Base-by-base conservation (phyloP, 2,329 filamentous ascomycete species). In the Colletotrichum sojae region DNA sequence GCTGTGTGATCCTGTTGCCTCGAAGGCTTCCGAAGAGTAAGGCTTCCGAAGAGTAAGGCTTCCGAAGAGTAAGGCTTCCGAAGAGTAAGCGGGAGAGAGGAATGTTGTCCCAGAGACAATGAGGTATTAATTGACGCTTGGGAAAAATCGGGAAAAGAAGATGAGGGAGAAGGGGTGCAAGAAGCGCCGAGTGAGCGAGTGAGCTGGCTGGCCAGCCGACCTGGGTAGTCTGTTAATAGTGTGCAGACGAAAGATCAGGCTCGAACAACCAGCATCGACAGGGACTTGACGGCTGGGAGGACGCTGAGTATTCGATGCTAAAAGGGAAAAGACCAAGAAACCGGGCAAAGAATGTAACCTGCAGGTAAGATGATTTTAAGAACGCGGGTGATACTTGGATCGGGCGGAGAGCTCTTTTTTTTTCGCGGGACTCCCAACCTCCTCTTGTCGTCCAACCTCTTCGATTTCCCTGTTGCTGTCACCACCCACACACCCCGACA, bases 341-440 rank as follows among this genome's bases (percentile, higher is more conserved):
- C 45, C 45, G 57, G 49, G 49, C 27, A 46, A 43, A 58, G 40
- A 70, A 54, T 49, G 57, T 57, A 67, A 59, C 40, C 57, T 51
- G 64, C 67, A 68, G 52, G 48, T 48, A 52, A 56, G 56, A 36
- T 52, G 55, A 54, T 51, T 71, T 71, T 71, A 70, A 71, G 61
- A 70, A 65, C 59, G 61, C 52, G 31, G 43, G 57, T 55, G 54
- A 49, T 70, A 59, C 67, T 70, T 58, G 67, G 49, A 54, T 69
- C 58, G 57, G 65, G 59, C 48, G 55, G 56, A 63, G 43, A 46
- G 63, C 16, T 43, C 18, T 43, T n/a, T 61, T 67, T 67, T 58
- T 69, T 68, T 59, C 54, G 67, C 58, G 57, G 57, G 57, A 54
- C 60, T 65, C 68, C 68, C 68, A 71, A 69, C 65, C 68, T 69